phyloP scores from a whole-genome alignment of 2,329 filamentous ascomycete genomes.

The Pseudogymnoascus sp. region DNA sequence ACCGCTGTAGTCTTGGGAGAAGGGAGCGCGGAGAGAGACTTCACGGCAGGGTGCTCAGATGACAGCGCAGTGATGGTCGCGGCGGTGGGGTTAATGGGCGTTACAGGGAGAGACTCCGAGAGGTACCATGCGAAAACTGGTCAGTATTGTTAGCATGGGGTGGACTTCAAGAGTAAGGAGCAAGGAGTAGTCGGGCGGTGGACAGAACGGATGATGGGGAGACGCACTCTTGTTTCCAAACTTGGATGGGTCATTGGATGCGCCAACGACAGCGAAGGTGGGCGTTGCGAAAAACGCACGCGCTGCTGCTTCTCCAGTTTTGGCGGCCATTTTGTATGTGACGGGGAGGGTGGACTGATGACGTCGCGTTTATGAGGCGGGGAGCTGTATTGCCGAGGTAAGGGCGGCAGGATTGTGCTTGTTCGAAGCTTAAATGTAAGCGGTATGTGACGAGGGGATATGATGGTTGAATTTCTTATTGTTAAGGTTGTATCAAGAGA shows the following conservation, averaged over 20 bases:
- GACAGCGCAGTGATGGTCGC: constrained; percentile 53
- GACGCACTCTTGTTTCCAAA: constrained; percentile 74
- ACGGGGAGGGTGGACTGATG: background rate
- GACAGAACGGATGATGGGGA: constrained; percentile 1
- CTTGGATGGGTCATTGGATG: constrained; percentile 74
- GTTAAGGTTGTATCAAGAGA: background rate
- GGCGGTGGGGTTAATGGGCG: constrained; percentile 71
- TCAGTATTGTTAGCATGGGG: constrained; percentile 12
- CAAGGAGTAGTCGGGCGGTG: background rate
- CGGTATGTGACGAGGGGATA: background rate
- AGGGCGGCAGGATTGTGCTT: background rate
- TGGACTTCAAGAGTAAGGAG: background rate
- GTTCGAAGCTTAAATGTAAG: background rate
- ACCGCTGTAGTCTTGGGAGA: constrained; percentile 64
- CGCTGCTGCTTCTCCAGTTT: constrained; percentile 40
- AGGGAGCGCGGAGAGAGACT: constrained; percentile 56
- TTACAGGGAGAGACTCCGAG: constrained; percentile 63
- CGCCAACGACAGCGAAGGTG: constrained; percentile 81
- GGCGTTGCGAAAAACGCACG: constrained; percentile 72
- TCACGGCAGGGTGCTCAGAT: constrained; percentile 35
- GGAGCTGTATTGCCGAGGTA: background rate
- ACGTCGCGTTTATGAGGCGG: background rate
- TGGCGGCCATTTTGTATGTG: background rate
- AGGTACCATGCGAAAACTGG: constrained; percentile 88
- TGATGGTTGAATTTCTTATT: background rate